These are phyloP conservation scores for Gloeopeniophorella convolvens DNA, from an alignment of 768 basidiomycete species.

Conservation along the genomic window DNA sequence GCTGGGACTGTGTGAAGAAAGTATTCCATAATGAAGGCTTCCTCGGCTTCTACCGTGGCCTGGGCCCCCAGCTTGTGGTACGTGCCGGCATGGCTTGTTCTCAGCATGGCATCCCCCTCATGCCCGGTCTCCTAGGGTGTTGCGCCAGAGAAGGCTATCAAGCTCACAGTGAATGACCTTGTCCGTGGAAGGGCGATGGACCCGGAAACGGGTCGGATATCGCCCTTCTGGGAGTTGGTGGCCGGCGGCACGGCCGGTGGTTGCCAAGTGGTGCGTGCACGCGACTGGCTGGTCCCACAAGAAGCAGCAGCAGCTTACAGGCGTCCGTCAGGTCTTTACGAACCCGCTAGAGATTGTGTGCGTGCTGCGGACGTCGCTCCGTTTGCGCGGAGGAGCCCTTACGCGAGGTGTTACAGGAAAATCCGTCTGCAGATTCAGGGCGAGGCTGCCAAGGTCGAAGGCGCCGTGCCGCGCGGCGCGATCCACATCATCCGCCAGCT, in stretches of 20 bases:
- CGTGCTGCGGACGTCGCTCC: conserved; percentile 22
- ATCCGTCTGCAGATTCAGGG: conserved; percentile 95
- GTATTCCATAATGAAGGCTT: conserved; percentile 94
- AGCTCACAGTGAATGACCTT: conserved; percentile 93
- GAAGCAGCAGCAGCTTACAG: conserved; percentile 3
- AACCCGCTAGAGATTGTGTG: conserved; percentile 97
- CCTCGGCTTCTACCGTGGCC: conserved; percentile 92
- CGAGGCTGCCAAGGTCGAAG: conserved; percentile 84
- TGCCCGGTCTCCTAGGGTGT: conserved; percentile 56
- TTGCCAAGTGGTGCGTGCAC: conserved; percentile 88
- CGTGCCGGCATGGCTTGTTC: conserved; percentile 17
- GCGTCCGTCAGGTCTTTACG: conserved; percentile 70
- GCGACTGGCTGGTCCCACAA: background rate
- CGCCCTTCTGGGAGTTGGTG: conserved; percentile 81
- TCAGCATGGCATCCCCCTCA: background rate
- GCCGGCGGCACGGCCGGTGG: conserved; percentile 94
- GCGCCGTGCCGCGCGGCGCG: conserved; percentile 76
- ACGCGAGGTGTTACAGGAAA: conserved; percentile 46
- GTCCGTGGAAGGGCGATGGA: conserved; percentile 80
- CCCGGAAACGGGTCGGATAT: conserved; percentile 93
- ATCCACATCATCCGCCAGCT: conserved; percentile 89
- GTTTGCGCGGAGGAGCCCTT: background rate
- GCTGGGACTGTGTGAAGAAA: conserved; percentile 87
- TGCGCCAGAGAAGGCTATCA: conserved; percentile 96
- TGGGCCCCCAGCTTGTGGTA: conserved; percentile 91